Evolutionary conservation across 257 asterid species (phyloP).

Genomic region (Coffea eugenioides): DNA sequence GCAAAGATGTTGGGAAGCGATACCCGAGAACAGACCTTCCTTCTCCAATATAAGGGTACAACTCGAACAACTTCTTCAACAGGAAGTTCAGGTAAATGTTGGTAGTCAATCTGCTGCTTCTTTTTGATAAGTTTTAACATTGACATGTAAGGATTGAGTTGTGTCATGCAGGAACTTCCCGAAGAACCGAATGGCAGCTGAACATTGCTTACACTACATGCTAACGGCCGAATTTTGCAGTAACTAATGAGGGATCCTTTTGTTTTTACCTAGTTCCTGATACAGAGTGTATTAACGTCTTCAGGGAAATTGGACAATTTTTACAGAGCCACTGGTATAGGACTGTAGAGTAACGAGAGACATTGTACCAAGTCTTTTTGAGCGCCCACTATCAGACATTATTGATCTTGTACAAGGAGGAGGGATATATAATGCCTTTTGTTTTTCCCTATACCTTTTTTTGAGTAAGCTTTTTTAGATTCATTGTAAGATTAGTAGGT

Average conservation of each 20-base stretch:
- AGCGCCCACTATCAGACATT: not conserved
- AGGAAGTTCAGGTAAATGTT: slow-evolving; percentile 45
- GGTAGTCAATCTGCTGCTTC: not conserved
- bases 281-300: not conserved
- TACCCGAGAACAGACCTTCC: slow-evolving; percentile 65
- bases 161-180: slow-evolving; percentile 1
- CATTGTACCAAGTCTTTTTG: not conserved
- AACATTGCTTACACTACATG: not conserved
- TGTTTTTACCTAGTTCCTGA: slow-evolving; percentile 2
- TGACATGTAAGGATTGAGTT: not conserved
- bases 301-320: slow-evolving; percentile 9
- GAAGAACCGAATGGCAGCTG: not conserved
- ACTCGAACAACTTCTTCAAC: slow-evolving; percentile 57
- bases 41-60: slow-evolving; percentile 58
- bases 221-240: slow-evolving; percentile 9
- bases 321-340: slow-evolving; percentile 6
- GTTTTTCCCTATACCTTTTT: not conserved
- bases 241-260: slow-evolving; percentile 14
- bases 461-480: not conserved
- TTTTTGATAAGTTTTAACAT: not conserved
- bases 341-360: not conserved
- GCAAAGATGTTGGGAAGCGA: slow-evolving; percentile 85
- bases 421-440: not conserved
- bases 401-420: not conserved
- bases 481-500: not conserved